A percentile compares a stretch with the other conserved stretches of the same genome.
Evolutionary conservation across 768 basidiomycete genomes (phyloP).

Genomic region (Auricularia sp.): DNA sequence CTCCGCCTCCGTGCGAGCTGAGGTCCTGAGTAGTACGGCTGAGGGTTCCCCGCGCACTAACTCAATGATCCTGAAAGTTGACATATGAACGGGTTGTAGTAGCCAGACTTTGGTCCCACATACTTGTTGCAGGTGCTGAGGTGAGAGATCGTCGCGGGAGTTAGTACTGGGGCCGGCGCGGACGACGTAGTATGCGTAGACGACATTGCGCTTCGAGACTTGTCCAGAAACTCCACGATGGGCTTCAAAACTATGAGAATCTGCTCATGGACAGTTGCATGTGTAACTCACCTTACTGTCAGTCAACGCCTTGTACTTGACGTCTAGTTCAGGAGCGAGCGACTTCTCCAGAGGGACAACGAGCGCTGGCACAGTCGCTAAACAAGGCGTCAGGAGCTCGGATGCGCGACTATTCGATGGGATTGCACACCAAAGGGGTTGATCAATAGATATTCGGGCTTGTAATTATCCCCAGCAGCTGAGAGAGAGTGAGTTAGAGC

Average conservation of each 20-base stretch:
- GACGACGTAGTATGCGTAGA: conserved; percentile 58
- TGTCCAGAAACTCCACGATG: conserved; percentile 74
- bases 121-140: conserved; percentile 9
- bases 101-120: neutral
- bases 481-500: conserved; percentile 3
- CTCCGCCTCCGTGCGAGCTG: conserved; percentile 46
- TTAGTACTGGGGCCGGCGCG: conserved; percentile 64
- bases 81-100: neutral
- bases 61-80: neutral
- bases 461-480: conserved; percentile 76
- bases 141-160: conserved; percentile 69
- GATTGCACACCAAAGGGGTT: conserved; percentile 54
- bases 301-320: conserved; percentile 68
- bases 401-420: neutral
- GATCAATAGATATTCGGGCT: conserved; percentile 63
- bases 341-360: conserved; percentile 78
- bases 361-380: conserved; percentile 71
- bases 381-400: neutral
- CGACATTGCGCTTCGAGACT: conserved; percentile 61
- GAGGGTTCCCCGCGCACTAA: conserved; percentile 15
- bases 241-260: conserved; percentile 30
- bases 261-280: conserved; percentile 2
- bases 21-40: conserved; percentile 44
- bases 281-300: conserved; percentile 49
- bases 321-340: conserved; percentile 56